phyloP scores from a whole-genome alignment of 73 alveolate genomes.

The Effrenium voratum region DNA sequence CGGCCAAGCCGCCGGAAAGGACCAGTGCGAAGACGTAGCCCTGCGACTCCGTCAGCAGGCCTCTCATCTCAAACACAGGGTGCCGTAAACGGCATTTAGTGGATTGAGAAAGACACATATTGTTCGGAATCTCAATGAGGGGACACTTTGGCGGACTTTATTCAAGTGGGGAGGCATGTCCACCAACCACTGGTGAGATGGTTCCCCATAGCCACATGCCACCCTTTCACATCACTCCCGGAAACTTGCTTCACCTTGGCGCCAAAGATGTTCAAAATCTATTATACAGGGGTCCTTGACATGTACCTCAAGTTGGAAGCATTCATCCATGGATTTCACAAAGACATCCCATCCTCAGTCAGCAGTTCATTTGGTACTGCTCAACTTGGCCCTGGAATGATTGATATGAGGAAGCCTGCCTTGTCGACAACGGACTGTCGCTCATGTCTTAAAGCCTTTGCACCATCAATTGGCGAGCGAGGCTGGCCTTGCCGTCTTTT shows the following conservation, averaged over 20 bases:
- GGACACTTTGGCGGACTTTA: background rate
- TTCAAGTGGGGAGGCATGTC: background rate
- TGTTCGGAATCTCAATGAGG: background rate
- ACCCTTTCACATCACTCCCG: background rate
- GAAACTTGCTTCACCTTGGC: background rate
- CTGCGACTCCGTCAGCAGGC: slow-evolving; percentile 34
- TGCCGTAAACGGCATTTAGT: background rate
- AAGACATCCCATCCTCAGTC: too few relatives aligned
- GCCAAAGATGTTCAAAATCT: background rate
- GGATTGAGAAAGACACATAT: background rate
- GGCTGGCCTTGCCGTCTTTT: too few relatives aligned
- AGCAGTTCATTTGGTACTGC: too few relatives aligned
- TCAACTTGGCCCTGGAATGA: too few relatives aligned
- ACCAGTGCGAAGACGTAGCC: slow-evolving; percentile 48
- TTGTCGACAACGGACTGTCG: too few relatives aligned
- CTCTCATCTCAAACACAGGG: background rate
- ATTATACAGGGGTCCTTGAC: too few relatives aligned
- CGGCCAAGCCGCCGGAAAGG: background rate
- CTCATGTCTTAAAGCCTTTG: too few relatives aligned
- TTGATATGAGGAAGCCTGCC: too few relatives aligned
- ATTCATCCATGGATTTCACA: too few relatives aligned
- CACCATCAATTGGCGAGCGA: too few relatives aligned
- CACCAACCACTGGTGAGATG: background rate
- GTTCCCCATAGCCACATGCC: too few relatives aligned
- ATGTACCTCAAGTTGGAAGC: too few relatives aligned